A percentile compares a stretch with the other conserved stretches of the same genome.
Conservation (phyloP, 495 filamentous ascomycete species). For the Pseudotulostoma volvatum region DNA sequence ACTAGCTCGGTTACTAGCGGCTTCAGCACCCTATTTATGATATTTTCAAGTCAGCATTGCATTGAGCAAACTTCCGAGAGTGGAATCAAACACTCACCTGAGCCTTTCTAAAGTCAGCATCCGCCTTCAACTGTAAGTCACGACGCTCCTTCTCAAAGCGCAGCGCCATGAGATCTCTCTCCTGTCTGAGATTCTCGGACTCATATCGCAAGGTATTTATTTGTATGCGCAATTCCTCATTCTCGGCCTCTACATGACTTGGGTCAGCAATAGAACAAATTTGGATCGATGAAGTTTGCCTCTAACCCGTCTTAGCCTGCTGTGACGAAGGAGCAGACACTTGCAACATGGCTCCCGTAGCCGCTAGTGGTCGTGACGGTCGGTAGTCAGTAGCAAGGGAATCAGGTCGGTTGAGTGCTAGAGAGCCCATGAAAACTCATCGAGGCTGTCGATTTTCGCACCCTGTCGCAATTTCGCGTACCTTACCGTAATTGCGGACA, state of each 20-base stretch:
- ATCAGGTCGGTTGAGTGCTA: conserved; percentile 18
- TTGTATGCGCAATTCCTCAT: conserved; percentile 52
- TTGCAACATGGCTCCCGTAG: conserved; percentile 13
- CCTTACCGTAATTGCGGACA: too few species aligned
- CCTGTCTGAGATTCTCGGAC: conserved; percentile 60
- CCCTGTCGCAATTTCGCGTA: too few species aligned
- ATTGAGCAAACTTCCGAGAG: neutral
- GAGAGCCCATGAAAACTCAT: neutral
- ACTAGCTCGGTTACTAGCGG: conserved; percentile 45
- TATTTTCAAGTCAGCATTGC: conserved; percentile 6
- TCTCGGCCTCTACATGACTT: conserved; percentile 26
- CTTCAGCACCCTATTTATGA: conserved; percentile 38
- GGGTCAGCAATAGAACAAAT: conserved; percentile 6
- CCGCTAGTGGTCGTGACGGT: conserved; percentile 19
- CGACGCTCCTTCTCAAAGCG: conserved; percentile 71
- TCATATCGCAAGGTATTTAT: conserved; percentile 55
- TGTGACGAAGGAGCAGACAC: conserved; percentile 17
- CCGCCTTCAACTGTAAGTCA: conserved; percentile 53
- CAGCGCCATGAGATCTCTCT: conserved; percentile 60
- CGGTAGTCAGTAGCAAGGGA: conserved; percentile 17
- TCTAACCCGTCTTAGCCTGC: conserved; percentile 15
- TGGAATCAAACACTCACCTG: conserved; percentile 33
- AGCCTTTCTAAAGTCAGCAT: conserved; percentile 69
- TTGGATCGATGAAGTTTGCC: neutral
- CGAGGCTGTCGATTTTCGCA: too few species aligned